Percentiles rank a stretch among this genome's conserved stretches.
phyloP scores from a whole-genome alignment of 345 rosid genomes.

The Ceriops zippeliana region DNA sequence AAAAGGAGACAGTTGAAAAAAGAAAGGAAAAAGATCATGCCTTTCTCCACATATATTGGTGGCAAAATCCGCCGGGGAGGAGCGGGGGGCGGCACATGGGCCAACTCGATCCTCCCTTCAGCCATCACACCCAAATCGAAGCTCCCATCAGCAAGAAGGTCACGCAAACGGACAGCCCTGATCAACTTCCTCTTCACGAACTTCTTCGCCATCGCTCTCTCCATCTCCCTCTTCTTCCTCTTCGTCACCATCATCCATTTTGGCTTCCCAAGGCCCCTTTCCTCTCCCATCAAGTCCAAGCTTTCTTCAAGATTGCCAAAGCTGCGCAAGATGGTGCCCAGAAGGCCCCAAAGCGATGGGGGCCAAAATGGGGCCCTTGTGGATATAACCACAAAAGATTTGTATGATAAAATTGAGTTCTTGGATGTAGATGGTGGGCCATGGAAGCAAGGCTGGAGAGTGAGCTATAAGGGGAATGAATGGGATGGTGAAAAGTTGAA shows the following conservation, averaged over 20 bases:
- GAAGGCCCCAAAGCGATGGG: constrained; percentile 5
- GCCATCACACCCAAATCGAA: constrained; percentile 46
- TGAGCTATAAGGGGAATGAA: constrained; percentile 66
- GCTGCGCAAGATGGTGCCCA: constrained; percentile 29
- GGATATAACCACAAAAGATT: constrained; percentile 76
- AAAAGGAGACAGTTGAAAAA: not conserved
- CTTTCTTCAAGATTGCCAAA: constrained; percentile 22
- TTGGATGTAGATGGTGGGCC: constrained; percentile 79
- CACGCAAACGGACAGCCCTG: constrained; percentile 58
- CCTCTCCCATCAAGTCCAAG: constrained; percentile 49
- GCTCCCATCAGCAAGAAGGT: constrained; percentile 44
- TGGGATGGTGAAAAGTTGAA: constrained; percentile 88
- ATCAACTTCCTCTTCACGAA: constrained; percentile 65
- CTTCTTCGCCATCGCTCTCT: constrained; percentile 69
- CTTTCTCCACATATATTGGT: constrained; percentile 60
- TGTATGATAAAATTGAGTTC: constrained; percentile 90
- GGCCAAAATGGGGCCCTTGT: constrained; percentile 33
- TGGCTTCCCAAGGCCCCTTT: constrained; percentile 65
- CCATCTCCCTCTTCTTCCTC: constrained; percentile 65
- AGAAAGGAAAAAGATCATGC: constrained; percentile 34
- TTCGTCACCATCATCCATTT: constrained; percentile 62
- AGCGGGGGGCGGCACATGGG: constrained; percentile 36
- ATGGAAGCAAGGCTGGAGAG: constrained; percentile 97
- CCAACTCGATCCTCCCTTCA: constrained; percentile 46
- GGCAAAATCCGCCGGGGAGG: constrained; percentile 63